Percentiles rank a stretch among this genome's conserved stretches.
These are phyloP conservation scores for Davidsoniella virescens DNA, from an alignment of 2,329 filamentous ascomycete genomes.

Conservation along the genomic window DNA sequence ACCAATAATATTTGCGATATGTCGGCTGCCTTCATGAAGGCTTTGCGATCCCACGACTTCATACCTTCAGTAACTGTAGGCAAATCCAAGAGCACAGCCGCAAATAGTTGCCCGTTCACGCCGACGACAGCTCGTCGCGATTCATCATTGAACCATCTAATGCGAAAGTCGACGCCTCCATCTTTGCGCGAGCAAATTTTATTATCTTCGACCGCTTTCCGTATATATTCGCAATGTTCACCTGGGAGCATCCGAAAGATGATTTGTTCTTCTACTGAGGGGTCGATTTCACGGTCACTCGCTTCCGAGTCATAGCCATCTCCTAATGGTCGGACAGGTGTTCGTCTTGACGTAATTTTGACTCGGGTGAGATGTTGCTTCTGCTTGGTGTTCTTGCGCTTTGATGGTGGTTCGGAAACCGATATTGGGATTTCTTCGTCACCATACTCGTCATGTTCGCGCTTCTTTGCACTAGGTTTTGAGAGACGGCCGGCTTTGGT, in stretches of 20 bases:
- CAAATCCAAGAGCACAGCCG: conserved; percentile 64
- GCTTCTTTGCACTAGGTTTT: conserved; percentile 48
- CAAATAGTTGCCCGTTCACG: conserved; percentile 55
- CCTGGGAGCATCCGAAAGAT: conserved; percentile 78
- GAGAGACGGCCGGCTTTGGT: conserved; percentile 44
- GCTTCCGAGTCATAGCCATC: conserved; percentile 95
- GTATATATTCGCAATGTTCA: conserved; percentile 69
- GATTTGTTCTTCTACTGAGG: conserved; percentile 77
- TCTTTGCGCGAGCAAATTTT: conserved; percentile 52
- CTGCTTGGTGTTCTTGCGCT: conserved; percentile 25
- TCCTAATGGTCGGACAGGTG: conserved; percentile 54
- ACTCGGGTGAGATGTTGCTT: conserved; percentile 29
- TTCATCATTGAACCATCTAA: conserved; percentile 65
- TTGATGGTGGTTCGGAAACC: conserved; percentile 21
- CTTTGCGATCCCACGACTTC: conserved; percentile 80
- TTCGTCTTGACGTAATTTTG: conserved; percentile 30
- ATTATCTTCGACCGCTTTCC: conserved; percentile 57
- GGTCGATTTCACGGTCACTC: conserved; percentile 75
- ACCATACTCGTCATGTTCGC: conserved; percentile 37
- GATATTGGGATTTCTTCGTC: conserved; percentile 28
- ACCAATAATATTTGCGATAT: conserved; percentile 81
- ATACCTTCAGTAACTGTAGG: conserved; percentile 67
- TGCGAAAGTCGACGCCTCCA: conserved; percentile 59
- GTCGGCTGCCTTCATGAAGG: conserved; percentile 78
- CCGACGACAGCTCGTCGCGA: conserved; percentile 57